Base-by-base conservation (phyloP, 495 filamentous ascomycete species). In the Articulospora tetracladia region DNA sequence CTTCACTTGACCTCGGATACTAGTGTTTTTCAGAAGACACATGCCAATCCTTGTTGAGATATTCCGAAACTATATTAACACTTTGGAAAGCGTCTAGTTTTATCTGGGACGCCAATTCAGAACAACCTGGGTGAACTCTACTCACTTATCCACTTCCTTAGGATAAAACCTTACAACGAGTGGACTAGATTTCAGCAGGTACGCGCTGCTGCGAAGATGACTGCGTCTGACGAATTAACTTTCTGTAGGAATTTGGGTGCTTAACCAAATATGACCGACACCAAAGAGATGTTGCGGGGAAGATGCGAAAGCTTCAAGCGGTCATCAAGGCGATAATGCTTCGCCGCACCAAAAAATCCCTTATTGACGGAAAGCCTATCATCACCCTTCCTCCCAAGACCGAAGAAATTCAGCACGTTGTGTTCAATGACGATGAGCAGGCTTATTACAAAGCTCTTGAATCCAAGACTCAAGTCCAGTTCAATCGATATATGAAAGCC, bases 41-140 rank as follows among this genome's bases (percentile, higher is more conserved):
- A n/a, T n/a, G n/a, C n/a, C n/a, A n/a, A n/a, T n/a, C n/a, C n/a
- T n/a, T n/a, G n/a, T n/a, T n/a, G n/a, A n/a, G n/a, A n/a, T 32
- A 6, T 32, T 32, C 13, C 13, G 30, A 32, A 13, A 4, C 30
- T 6, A 32, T 32, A 32, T 13, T 32, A 32, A 32, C 30, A 32
- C 13, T 4, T 6, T 32, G n/a, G 6, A 32, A 6, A 32, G 8
- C 39, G 94, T 19, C 88, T 92, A 73, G 96, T 91, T 67, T 84
- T 98, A 72, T 95, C 90, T 12, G 94, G 94, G 7, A 97, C 92
- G 0, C 94, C 94, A 0, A 95, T 97, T 86, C 93, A 94, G 87
- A 98, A 98, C 66, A 84, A 78, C 15, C 83, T 93, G 1, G 78
- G 81, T 28, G 94, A 97, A 67, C 73, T 96, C n/a, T 93, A 84